These are phyloP conservation scores for Aspergillus arachidicola DNA, from an alignment of 2,329 filamentous ascomycete genomes.

Conservation along the genomic window DNA sequence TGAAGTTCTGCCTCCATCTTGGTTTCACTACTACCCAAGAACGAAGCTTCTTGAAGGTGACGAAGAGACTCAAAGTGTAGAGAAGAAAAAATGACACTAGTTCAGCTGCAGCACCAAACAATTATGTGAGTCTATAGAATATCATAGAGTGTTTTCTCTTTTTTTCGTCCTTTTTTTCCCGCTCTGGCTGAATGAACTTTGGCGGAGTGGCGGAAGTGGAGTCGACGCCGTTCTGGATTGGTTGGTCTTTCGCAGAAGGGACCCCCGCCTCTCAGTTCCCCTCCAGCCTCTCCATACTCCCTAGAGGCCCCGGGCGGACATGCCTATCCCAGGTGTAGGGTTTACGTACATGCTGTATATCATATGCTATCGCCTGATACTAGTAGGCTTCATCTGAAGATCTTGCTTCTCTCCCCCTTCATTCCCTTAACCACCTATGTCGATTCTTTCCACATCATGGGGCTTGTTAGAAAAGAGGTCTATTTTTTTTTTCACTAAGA, in stretches of 20 bases:
- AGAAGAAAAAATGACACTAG: background rate
- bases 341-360: background rate
- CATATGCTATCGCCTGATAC: background rate
- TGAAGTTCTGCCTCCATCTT: conserved; percentile 86
- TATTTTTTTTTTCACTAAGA: background rate
- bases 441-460: background rate
- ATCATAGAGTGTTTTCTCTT: background rate
- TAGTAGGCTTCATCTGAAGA: background rate
- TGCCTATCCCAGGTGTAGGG: background rate
- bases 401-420: background rate
- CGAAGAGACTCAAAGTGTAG: background rate
- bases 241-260: background rate
- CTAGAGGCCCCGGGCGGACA: background rate
- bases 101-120: background rate
- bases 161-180: background rate
- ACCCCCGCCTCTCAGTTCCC: too few species aligned
- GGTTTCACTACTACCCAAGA: background rate
- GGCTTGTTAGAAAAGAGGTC: background rate
- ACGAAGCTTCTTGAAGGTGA: background rate
- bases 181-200: background rate
- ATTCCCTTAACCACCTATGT: background rate
- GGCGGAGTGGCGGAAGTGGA: conserved; percentile 6
- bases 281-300: too few species aligned
- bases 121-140: background rate
- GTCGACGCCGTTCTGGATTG: background rate